Base-by-base conservation (phyloP, 768 basidiomycete genomes). In the Infundibulicybe gibba region DNA sequence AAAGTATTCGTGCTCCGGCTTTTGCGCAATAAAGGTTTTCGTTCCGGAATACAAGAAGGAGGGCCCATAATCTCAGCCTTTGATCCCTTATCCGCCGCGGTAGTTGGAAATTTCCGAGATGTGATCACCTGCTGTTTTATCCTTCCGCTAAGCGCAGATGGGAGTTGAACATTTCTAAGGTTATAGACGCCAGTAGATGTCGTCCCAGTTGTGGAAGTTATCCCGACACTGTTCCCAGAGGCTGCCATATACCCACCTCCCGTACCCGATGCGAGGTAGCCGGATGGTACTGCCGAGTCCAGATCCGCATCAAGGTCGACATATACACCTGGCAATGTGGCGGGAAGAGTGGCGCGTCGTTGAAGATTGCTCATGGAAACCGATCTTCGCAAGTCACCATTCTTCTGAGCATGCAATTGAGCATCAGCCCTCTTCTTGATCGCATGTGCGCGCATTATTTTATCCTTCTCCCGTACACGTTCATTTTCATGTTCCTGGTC, bases 141-240 rank as follows among this genome's bases (percentile, higher is more conserved):
- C 44, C 79, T 74, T 8, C 74, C 80, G 44, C 70, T 74, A 41
- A 90, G 58, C 31, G 72, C 63, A 3, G 77, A 61, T 3, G 86
- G 76, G 25, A 87, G 61, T 33, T 79, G 72, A 37, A 74, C 52
- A 34, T 67, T 72, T 43, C 77, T 70, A 31, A 73, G 63, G 3
- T 71, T 56, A 21, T 67, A 62, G 6, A 80, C 77, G 10, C 77
- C 68, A 10, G 76, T 80, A 5, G 89, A 89, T 1, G 89, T 90
- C 4, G 93, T 94, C 1, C 90, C 92, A 33, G 89, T 87, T 17
- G 86, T 88, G 2, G 94, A 97, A 1, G 95, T 94, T 58, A 98
- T 84, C 33, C 81, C 77, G 40, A 97, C 93, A 52, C 90, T 94
- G 67, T 99, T 98, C 5, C 94, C 94, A 6, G 94, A 97, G 2